A percentile compares a stretch with the other conserved stretches of the same genome.
phyloP scores from a whole-genome alignment of 2,329 filamentous ascomycete species.

The Chaetomiaceae sp. region DNA sequence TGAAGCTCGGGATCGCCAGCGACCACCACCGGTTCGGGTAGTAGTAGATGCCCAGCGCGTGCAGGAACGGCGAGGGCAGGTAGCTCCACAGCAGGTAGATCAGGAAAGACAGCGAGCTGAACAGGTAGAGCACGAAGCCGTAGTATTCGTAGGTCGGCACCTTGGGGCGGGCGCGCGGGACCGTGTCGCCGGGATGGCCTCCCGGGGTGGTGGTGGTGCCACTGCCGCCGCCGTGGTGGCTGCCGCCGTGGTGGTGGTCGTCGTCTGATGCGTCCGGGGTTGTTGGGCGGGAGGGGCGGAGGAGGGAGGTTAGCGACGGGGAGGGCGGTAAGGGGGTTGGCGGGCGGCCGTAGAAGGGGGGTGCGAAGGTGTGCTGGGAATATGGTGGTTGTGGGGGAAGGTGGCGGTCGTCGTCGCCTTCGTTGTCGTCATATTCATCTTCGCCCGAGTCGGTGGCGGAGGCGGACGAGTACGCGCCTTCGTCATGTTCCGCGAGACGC shows the following conservation, averaged over 20 bases:
- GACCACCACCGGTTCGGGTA: conserved; percentile 99
- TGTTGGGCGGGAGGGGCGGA: conserved; percentile 85
- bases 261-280: conserved; percentile 90
- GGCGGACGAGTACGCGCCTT: conserved; percentile 25
- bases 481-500: conserved; percentile 14
- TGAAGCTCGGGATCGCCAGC: conserved; percentile 81
- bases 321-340: conserved; percentile 91
- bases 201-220: neutral
- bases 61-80: conserved; percentile 84
- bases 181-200: conserved; percentile 46
- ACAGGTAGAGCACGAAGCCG: conserved; percentile 93
- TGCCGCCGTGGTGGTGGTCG: conserved; percentile 41
- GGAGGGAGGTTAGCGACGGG: conserved; percentile 84
- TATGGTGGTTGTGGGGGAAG: conserved; percentile 43
- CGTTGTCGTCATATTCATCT: conserved; percentile 29
- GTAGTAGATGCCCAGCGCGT: conserved; percentile 91
- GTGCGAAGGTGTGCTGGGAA: conserved; percentile 55
- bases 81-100: conserved; percentile 78
- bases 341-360: conserved; percentile 96
- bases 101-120: conserved; percentile 76
- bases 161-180: conserved; percentile 82
- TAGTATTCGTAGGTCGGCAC: conserved; percentile 99
- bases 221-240: conserved; percentile 25
- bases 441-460: conserved; percentile 31
- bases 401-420: conserved; percentile 30